These are phyloP conservation scores for Zygosaccharomyces pseudobailii DNA, from an alignment of 1,139 yeast species.

Conservation along the genomic window DNA sequence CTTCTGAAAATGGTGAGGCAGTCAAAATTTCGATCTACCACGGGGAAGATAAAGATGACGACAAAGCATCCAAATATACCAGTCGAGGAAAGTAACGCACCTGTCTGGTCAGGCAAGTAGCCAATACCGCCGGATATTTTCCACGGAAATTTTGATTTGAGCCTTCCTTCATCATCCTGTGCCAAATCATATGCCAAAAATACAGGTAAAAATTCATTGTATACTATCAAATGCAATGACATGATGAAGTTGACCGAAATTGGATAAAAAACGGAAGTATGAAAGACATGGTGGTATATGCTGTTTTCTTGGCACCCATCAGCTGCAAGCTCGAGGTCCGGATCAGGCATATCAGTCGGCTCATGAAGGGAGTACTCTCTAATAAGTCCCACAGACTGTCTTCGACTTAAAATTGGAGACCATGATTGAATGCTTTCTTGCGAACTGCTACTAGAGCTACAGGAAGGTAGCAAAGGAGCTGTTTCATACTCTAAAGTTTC, in stretches of 20 bases:
- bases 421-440: slow-evolving; percentile 29
- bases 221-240: slow-evolving; percentile 50
- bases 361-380: slow-evolving; percentile 40
- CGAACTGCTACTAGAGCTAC: not conserved
- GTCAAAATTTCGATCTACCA: slow-evolving; percentile 47
- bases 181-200: slow-evolving; percentile 48
- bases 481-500: slow-evolving; percentile 8
- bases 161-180: slow-evolving; percentile 21
- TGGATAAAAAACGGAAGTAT: slow-evolving; percentile 40
- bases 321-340: slow-evolving; percentile 6
- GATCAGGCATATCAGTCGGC: slow-evolving; percentile 19
- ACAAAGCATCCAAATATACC: slow-evolving; percentile 54
- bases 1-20: slow-evolving; percentile 44
- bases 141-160: slow-evolving; percentile 43
- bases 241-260: slow-evolving; percentile 42
- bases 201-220: slow-evolving; percentile 56
- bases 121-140: slow-evolving; percentile 48
- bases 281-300: slow-evolving; percentile 30
- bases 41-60: slow-evolving; percentile 51
- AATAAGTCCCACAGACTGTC: slow-evolving; percentile 40
- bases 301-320: slow-evolving; percentile 21
- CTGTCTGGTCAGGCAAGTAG: slow-evolving; percentile 45
- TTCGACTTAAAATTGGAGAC: slow-evolving; percentile 35
- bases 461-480: not conserved
- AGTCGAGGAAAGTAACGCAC: slow-evolving; percentile 49